Conservation (phyloP, 805 yeast species). For the Zygosaccharomyces pseudorouxii region DNA sequence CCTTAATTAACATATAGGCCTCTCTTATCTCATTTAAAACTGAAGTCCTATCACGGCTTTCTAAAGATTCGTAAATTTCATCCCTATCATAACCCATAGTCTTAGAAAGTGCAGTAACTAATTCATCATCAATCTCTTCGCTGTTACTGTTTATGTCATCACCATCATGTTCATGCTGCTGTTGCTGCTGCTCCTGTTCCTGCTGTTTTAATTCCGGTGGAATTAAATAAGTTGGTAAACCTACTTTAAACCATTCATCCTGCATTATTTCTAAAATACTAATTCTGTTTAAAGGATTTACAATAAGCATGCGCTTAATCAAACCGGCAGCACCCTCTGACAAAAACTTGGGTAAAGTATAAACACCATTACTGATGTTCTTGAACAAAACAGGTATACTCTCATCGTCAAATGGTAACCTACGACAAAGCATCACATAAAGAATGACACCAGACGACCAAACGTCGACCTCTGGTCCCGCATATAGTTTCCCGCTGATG, state of each 20-base stretch:
- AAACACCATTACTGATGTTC: constrained; percentile 88
- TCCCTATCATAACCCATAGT: constrained; percentile 89
- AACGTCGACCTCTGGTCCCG: constrained; percentile 97
- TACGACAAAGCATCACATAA: constrained; percentile 93
- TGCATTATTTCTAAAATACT: constrained; percentile 89
- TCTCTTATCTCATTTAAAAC: constrained; percentile 72
- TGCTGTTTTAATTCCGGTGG: constrained; percentile 38
- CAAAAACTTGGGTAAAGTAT: constrained; percentile 80
- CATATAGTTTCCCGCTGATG: constrained; percentile 87
- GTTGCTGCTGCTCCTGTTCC: constrained; percentile 27
- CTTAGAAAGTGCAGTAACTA: constrained; percentile 64
- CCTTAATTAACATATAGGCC: constrained; percentile 78
- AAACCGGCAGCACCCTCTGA: constrained; percentile 81
- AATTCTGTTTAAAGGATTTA: constrained; percentile 88
- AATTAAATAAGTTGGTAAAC: constrained; percentile 71
- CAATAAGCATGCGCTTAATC: constrained; percentile 86
- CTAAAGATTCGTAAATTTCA: constrained; percentile 71
- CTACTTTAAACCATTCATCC: constrained; percentile 88
- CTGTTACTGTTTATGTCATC: constrained; percentile 11
- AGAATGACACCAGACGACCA: constrained; percentile 96
- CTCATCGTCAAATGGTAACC: constrained; percentile 95
- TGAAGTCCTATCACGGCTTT: constrained; percentile 43
- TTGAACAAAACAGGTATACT: constrained; percentile 91
- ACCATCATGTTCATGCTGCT: constrained; percentile 26
- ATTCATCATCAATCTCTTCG: constrained; percentile 65